A percentile compares a stretch with the other conserved stretches of the same genome.
phyloP scores from a whole-genome alignment of 1,139 yeast species.

The Saccharomyces hybrid region DNA sequence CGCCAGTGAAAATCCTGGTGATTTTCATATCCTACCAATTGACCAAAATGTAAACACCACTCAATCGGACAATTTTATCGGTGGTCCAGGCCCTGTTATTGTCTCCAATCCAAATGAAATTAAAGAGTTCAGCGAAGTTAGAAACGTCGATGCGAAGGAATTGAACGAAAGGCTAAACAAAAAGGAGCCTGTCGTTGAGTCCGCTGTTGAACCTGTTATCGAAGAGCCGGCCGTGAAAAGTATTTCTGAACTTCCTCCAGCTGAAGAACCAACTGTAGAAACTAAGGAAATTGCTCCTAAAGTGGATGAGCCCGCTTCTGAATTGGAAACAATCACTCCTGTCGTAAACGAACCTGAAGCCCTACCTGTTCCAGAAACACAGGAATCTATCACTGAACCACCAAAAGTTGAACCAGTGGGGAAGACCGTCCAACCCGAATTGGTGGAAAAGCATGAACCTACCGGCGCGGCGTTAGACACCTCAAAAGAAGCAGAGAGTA shows the following conservation, averaged over 20 bases:
- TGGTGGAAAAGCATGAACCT: too few species aligned
- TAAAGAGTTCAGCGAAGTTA: conserved; percentile 41
- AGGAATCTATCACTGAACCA: too few species aligned
- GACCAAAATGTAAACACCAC: conserved; percentile 1
- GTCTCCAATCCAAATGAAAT: conserved; percentile 44
- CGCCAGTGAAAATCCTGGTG: neutral
- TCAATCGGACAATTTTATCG: conserved; percentile 1
- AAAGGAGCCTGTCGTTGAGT: conserved; percentile 4
- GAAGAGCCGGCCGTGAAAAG: neutral
- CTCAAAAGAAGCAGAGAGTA: too few species aligned
- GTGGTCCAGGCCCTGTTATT: conserved; percentile 32
- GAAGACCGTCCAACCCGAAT: too few species aligned
- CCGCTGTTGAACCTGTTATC: neutral
- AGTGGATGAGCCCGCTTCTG: too few species aligned
- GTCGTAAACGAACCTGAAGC: too few species aligned
- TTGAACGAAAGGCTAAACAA: conserved; percentile 19
- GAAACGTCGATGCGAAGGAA: conserved; percentile 21
- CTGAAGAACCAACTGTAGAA: neutral
- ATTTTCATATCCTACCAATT: conserved; percentile 1
- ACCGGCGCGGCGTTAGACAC: too few species aligned
- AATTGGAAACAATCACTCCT: too few species aligned
- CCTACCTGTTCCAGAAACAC: too few species aligned
- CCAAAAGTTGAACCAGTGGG: too few species aligned
- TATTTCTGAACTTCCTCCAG: neutral
- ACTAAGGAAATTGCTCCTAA: too few species aligned